Base-by-base conservation (phyloP, 2,329 filamentous ascomycete species). In the Daldinia eschscholtzii region DNA sequence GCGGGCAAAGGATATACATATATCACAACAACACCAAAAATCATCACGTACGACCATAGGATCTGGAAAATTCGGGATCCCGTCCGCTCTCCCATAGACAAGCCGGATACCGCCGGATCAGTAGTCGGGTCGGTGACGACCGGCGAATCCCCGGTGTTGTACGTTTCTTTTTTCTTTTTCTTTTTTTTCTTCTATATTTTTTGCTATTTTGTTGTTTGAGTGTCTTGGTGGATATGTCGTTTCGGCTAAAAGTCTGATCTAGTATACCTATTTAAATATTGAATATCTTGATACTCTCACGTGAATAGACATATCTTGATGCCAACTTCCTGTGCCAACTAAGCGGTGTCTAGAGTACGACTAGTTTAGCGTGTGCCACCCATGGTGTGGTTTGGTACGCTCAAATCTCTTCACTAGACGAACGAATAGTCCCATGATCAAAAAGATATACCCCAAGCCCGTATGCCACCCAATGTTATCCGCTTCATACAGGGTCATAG, bases 121-220 rank as follows among this genome's bases (percentile, higher is more conserved):
- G 41, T 42, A 42, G 41, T 42, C 18, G 41, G 41, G 41, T 42
- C 41, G 41, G 41, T 42, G 41, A 42, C 41, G 41, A 42, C 41
- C 41, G 18, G 41, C 41, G 41, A 42, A 42, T 35, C 28, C 50
- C n/a, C 26, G 7, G 26, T 55, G 50, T 33, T 33, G 46, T 48
- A 61, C 18, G 41, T 42, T 42, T 42, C 5, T 20, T 20, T 42
- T 42, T 42, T 42, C 18, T 9, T 4, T 42, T 13, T 42, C 18
- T 42, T 42, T n/a, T 42, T n/a, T 6, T 18, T 33, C 4, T 33
- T 42, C 12, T 7, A 23, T 23, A 23, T 33, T 33, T 33, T 42
- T 42, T 42, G n/a, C 15, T 42, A 18, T 20, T 42, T 42, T 42
- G 15, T 42, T 18, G 9, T 20, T 23, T 23, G 1, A 23, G n/a